Conservation (phyloP, 225 moss, liverwort and hornwort genomes). For the Anthoceros angustus region DNA sequence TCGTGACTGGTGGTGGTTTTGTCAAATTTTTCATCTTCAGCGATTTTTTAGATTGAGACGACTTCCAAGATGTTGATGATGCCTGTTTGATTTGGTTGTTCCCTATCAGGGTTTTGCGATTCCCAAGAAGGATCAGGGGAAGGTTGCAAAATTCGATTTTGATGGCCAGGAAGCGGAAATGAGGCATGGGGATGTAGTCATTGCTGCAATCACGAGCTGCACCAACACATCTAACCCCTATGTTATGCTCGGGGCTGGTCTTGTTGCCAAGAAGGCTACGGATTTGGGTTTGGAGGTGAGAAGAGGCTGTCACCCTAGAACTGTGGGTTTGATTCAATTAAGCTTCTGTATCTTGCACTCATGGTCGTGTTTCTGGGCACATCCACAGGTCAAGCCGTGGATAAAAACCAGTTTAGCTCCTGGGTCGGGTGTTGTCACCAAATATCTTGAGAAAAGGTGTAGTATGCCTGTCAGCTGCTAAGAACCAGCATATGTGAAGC, state of each 20-base stretch:
- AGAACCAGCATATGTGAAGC: background rate
- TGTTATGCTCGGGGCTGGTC: conserved; percentile 88
- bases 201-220: conserved; percentile 97
- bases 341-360: background rate
- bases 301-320: background rate
- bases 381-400: conserved; percentile 71
- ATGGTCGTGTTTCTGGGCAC: conserved; percentile 4
- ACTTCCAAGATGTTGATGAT: background rate
- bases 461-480: background rate
- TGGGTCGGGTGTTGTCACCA: conserved; percentile 85
- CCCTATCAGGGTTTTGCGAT: conserved; percentile 64
- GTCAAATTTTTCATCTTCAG: background rate
- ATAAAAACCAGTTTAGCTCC: conserved; percentile 90
- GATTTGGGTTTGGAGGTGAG: conserved; percentile 52
- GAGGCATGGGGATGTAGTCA: conserved; percentile 75
- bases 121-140: conserved; percentile 51
- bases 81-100: background rate
- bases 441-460: conserved; percentile 60
- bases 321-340: too few relatives aligned
- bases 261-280: conserved; percentile 70
- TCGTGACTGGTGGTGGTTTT: background rate
- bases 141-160: conserved; percentile 55
- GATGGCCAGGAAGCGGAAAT: conserved; percentile 61
- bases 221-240: conserved; percentile 91
- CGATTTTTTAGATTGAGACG: background rate